Evolutionary conservation across 352 stramenopile species (phyloP).

Genomic region (Phytophthora lateralis): DNA sequence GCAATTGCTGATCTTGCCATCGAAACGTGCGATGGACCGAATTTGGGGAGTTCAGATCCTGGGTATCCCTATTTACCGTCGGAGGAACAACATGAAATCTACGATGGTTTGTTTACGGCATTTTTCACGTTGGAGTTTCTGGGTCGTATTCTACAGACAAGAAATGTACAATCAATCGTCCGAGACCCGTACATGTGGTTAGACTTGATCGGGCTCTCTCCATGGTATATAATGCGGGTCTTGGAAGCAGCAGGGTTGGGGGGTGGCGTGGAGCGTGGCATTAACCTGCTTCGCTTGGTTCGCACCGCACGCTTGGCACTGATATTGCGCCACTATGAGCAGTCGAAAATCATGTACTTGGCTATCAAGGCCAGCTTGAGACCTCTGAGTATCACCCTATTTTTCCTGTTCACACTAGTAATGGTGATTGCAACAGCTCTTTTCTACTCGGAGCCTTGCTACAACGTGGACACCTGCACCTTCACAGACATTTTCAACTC

Average conservation of each 20-base stretch:
- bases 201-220: slow-evolving; percentile 58
- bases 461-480: slow-evolving; percentile 72
- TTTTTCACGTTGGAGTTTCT: slow-evolving; percentile 70
- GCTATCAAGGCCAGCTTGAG: slow-evolving; percentile 63
- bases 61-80: slow-evolving; percentile 60
- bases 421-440: slow-evolving; percentile 79
- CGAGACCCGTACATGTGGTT: slow-evolving; percentile 53
- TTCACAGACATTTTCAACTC: slow-evolving; percentile 89
- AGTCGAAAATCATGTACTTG: slow-evolving; percentile 61
- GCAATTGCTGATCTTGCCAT: slow-evolving; percentile 54
- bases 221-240: slow-evolving; percentile 57
- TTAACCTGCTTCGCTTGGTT: slow-evolving; percentile 56
- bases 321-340: slow-evolving; percentile 64
- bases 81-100: slow-evolving; percentile 36
- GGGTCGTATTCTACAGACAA: slow-evolving; percentile 32
- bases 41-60: slow-evolving; percentile 55
- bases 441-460: slow-evolving; percentile 80
- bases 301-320: slow-evolving; percentile 53
- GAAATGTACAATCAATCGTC: slow-evolving; percentile 36
- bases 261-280: slow-evolving; percentile 22
- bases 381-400: slow-evolving; percentile 66
- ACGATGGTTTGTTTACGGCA: slow-evolving; percentile 47
- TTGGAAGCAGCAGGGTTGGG: slow-evolving; percentile 7
- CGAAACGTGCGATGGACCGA: slow-evolving; percentile 68
- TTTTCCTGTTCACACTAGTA: slow-evolving; percentile 78